Conservation (phyloP, 352 stramenopile genomes). For the Sclerospora graminicola region DNA sequence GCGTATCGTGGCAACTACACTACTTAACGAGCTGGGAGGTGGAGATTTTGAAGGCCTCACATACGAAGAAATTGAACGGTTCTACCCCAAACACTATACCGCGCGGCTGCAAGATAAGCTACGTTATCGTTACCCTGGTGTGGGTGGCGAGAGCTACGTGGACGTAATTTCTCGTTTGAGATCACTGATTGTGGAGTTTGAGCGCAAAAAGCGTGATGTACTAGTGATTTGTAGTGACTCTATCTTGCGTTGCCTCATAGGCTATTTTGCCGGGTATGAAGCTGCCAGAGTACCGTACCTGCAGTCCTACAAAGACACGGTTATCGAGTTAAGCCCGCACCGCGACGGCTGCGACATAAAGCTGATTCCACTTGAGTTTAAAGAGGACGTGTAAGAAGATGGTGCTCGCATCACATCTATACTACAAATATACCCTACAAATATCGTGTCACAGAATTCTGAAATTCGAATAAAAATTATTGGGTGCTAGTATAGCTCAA, state of each 20-base stretch:
- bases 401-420: too few species aligned
- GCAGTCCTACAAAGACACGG: conserved; percentile 53
- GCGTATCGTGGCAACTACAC: conserved; percentile 75
- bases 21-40: conserved; percentile 88
- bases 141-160: conserved; percentile 89
- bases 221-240: conserved; percentile 81
- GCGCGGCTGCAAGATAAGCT: conserved; percentile 86
- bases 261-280: conserved; percentile 71
- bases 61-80: conserved; percentile 69
- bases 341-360: conserved; percentile 80
- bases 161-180: conserved; percentile 89
- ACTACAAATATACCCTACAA: too few species aligned
- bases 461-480: too few species aligned
- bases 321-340: conserved; percentile 75
- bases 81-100: conserved; percentile 84
- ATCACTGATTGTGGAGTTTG: conserved; percentile 89
- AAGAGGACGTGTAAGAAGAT: conserved; percentile 23
- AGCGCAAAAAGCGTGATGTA: conserved; percentile 83
- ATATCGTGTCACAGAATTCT: too few species aligned
- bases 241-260: conserved; percentile 65
- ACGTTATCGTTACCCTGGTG: conserved; percentile 83
- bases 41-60: conserved; percentile 87
- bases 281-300: conserved; percentile 64
- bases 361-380: conserved; percentile 60
- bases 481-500: too few species aligned